Evolutionary conservation across 2,329 filamentous ascomycete genomes (phyloP).

Genomic region (Nemania serpens): DNA sequence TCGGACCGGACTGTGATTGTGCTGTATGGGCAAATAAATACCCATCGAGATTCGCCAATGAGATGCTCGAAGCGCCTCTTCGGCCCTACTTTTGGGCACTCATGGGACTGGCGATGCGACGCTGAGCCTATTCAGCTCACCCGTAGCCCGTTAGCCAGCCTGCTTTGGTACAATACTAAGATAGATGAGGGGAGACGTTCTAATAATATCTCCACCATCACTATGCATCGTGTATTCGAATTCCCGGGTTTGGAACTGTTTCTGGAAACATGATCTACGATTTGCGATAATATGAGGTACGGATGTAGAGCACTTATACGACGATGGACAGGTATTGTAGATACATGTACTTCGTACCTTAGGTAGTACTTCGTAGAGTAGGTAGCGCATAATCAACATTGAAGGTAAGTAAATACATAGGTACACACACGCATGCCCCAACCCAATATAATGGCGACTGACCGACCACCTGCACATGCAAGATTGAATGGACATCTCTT

Average conservation of each 20-base stretch:
- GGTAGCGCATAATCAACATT: no score
- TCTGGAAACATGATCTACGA: no score
- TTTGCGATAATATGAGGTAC: neutral
- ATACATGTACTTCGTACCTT: no score
- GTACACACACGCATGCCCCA: neutral
- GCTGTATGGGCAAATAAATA: slow-evolving; percentile 4
- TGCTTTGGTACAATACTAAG: neutral
- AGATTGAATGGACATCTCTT: neutral
- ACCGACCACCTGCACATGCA: neutral
- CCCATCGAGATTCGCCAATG: slow-evolving; percentile 15
- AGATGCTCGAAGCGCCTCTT: slow-evolving; percentile 13
- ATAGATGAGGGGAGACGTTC: neutral
- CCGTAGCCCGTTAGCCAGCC: slow-evolving; percentile 4
- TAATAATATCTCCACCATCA: neutral
- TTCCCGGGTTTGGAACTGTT: neutral
- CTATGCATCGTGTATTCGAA: neutral
- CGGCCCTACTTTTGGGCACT: slow-evolving; percentile 25
- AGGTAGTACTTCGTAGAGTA: no score
- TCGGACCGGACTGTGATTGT: slow-evolving; percentile 5
- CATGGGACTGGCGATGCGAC: slow-evolving; percentile 15
- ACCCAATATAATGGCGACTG: neutral
- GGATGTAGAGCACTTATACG: neutral
- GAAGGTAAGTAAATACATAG: neutral
- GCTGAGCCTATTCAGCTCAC: slow-evolving; percentile 19
- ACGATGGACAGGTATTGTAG: no score